phyloP scores from a whole-genome alignment of 495 filamentous ascomycete species.

The Usnea hakonensis region DNA sequence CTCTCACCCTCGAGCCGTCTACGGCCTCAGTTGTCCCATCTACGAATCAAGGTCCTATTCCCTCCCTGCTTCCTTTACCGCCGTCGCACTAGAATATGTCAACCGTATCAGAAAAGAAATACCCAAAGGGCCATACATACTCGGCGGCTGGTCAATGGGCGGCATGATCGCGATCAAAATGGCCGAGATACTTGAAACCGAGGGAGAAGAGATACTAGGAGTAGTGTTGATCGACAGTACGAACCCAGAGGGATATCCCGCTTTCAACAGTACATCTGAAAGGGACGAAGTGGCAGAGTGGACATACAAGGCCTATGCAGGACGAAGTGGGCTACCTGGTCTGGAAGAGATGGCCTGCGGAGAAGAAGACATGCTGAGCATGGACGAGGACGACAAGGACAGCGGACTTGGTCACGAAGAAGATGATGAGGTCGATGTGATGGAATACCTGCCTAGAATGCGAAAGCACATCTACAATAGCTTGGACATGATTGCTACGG shows the following conservation, averaged over 20 bases:
- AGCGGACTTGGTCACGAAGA: constrained; percentile 13
- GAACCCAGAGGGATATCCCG: constrained; percentile 22
- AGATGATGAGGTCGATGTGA: constrained; percentile 17
- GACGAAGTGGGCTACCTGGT: constrained; percentile 9
- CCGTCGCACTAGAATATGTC: constrained; percentile 21
- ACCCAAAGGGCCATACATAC: constrained; percentile 20
- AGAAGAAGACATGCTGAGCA: constrained; percentile 8
- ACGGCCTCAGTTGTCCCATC: constrained; percentile 25
- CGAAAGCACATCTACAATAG: constrained; percentile 25
- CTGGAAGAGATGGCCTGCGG: constrained; percentile 6
- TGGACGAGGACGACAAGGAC: constrained; percentile 6
- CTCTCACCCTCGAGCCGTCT: constrained; percentile 15
- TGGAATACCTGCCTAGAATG: constrained; percentile 20
- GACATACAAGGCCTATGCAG: constrained; percentile 23
- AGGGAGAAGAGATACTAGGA: constrained; percentile 16
- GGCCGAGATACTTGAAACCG: constrained; percentile 17
- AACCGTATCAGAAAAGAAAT: constrained; percentile 17
- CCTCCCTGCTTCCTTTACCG: constrained; percentile 20
- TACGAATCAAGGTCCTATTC: constrained; percentile 18
- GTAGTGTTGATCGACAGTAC: constrained; percentile 25
- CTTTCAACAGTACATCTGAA: constrained; percentile 17
- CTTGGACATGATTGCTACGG: constrained; percentile 18
- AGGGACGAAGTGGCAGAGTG: constrained; percentile 18
- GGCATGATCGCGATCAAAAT: constrained; percentile 24
- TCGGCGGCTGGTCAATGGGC: constrained; percentile 25